Conservation (phyloP, 2,329 filamentous ascomycete species). For the Beauveria sp. region DNA sequence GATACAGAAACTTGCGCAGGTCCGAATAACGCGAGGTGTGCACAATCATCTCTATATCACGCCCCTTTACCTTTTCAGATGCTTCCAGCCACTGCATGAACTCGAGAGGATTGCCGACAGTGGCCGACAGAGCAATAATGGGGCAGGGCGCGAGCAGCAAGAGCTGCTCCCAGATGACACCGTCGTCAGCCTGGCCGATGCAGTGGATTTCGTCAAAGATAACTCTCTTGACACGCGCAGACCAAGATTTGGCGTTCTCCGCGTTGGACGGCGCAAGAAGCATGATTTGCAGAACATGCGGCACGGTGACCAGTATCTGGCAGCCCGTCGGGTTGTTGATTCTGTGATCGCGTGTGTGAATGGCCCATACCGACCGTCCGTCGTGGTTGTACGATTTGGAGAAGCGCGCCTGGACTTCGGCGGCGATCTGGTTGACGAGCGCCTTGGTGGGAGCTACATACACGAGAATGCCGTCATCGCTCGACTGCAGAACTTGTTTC, state of each 20-base stretch:
- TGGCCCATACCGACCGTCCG: slow-evolving; percentile 67
- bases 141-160: slow-evolving; percentile 67
- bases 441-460: slow-evolving; percentile 80
- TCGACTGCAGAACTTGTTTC: slow-evolving; percentile 62
- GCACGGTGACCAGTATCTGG: slow-evolving; percentile 70
- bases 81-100: slow-evolving; percentile 61
- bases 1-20: slow-evolving; percentile 65
- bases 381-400: slow-evolving; percentile 54
- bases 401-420: slow-evolving; percentile 68
- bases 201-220: slow-evolving; percentile 80
- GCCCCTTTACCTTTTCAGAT: slow-evolving; percentile 56
- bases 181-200: slow-evolving; percentile 69
- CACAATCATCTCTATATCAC: slow-evolving; percentile 58
- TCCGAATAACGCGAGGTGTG: slow-evolving; percentile 68
- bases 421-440: slow-evolving; percentile 75
- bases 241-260: slow-evolving; percentile 47
- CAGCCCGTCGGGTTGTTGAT: slow-evolving; percentile 67
- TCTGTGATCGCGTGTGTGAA: slow-evolving; percentile 67
- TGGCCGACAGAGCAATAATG: slow-evolving; percentile 72
- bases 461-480: slow-evolving; percentile 63
- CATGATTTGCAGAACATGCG: slow-evolving; percentile 74
- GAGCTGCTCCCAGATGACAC: slow-evolving; percentile 71
- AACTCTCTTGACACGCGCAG: slow-evolving; percentile 60
- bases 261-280: slow-evolving; percentile 59
- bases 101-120: slow-evolving; percentile 65